Evolutionary conservation across 208 protist species (phyloP), one percentile per base, ranked within the genome.

Genomic region (Herpetomonas muscarum): DNA sequence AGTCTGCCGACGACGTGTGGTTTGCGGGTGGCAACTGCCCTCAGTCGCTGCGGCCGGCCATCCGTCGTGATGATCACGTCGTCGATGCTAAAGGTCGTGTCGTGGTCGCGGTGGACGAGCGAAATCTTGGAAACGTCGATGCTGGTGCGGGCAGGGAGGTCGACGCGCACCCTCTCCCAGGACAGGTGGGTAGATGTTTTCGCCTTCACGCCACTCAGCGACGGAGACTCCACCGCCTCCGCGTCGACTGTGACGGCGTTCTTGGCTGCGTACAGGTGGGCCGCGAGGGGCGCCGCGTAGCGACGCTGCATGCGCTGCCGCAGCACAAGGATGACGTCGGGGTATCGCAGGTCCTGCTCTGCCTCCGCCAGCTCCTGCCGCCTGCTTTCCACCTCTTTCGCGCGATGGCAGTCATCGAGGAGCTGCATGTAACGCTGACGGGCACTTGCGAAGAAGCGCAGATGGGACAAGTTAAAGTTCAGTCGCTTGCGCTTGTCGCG

Each of bases 401-500:
- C 46, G 30, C 74, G 70, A 65, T 90, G 81, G 53, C 80, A 87
- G 28, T 74, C 68, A 55, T 90, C 72, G 19, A 93, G 63, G 1
- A 93, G 71, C 32, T 62, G 58, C 52, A 93, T 25, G 74, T 93
- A 93, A 26, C 70, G 75, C 17, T 61, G 53, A 5, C 87, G 78
- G 1, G 83, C 73, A 25, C 79, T 51, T 0, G 73, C 54, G 45
- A 77, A 93, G 64, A 89, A 89, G 51, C 75, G 61, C 3, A 93
- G 39, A 46, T 93, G 75, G 17, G 82, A 85, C 0, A 67, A 61
- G 53, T 81, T 93, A 67, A 77, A 82, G 70, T 93, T 93, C 69
- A 79, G 91, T 10, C 83, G 77, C 51, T 72, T 61, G 25, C 64
- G 56, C 51, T 70, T 59, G 44, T 93, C 78, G 10, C 71, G 77